Conservation (phyloP, 106 monocot genomes). For the Xerophyta viscosa region DNA sequence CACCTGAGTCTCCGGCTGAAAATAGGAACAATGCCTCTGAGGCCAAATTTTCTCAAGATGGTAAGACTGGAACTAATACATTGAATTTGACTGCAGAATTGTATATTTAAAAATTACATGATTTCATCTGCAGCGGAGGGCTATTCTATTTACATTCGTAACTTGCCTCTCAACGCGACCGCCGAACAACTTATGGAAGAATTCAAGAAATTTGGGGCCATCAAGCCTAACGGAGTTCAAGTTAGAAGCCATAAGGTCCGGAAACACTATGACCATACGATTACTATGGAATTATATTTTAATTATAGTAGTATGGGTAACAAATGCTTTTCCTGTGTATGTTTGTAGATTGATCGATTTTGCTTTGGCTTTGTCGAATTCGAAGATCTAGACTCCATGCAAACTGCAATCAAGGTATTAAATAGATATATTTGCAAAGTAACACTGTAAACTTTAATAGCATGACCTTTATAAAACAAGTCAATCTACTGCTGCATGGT, state of each 20-base stretch:
- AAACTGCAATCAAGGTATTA: constrained; percentile 31
- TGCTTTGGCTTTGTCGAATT: constrained; percentile 54
- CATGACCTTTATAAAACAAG: too few species aligned
- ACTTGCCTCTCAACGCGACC: constrained; percentile 61
- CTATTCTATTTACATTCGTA: constrained; percentile 58
- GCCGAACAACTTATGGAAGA: constrained; percentile 44
- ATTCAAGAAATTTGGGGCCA: constrained; percentile 73
- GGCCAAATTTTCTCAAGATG: constrained; percentile 30
- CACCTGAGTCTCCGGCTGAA: constrained; percentile 19
- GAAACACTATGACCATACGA: too few species aligned
- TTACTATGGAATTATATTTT: too few species aligned
- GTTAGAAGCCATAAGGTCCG: constrained; percentile 91
- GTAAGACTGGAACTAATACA: constrained; percentile 3
- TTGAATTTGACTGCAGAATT: not conserved
- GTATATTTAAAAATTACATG: not conserved
- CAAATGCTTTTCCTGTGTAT: not conserved
- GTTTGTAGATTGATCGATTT: constrained; percentile 26
- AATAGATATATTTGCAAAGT: too few species aligned
- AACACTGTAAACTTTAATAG: too few species aligned
- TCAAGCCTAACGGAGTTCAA: constrained; percentile 80
- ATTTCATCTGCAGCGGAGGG: constrained; percentile 38
- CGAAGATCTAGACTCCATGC: constrained; percentile 25
- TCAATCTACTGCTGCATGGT: too few species aligned
- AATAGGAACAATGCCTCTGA: constrained; percentile 17
- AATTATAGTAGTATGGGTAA: too few species aligned